Evolutionary conservation across 768 basidiomycete genomes (phyloP).

Genomic region (Termitomyces sp.): DNA sequence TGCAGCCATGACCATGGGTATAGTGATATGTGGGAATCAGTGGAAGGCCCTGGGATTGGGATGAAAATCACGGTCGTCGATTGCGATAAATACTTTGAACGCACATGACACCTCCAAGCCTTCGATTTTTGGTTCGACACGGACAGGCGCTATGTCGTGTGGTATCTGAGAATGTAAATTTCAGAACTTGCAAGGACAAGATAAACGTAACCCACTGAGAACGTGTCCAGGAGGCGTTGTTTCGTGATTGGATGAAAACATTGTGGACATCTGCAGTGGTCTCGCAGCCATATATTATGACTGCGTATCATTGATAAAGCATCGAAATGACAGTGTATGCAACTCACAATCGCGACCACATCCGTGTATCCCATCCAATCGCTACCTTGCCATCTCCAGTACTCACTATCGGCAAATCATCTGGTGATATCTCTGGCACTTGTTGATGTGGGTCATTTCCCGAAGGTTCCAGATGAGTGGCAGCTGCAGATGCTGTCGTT

Average conservation of each 20-base stretch:
- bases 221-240: slow-evolving; percentile 85
- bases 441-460: slow-evolving; percentile 13
- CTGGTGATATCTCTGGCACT: slow-evolving; percentile 23
- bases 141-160: slow-evolving; percentile 58
- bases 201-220: slow-evolving; percentile 47
- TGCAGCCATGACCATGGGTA: slow-evolving; percentile 89
- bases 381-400: slow-evolving; percentile 58
- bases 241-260: slow-evolving; percentile 89
- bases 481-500: slow-evolving; percentile 20
- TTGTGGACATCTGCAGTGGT: slow-evolving; percentile 84
- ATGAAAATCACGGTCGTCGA: neutral
- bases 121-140: slow-evolving; percentile 47
- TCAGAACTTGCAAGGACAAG: neutral
- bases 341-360: slow-evolving; percentile 76
- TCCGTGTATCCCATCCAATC: slow-evolving; percentile 67
- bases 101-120: slow-evolving; percentile 76
- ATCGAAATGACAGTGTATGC: neutral
- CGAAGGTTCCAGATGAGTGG: slow-evolving; percentile 11
- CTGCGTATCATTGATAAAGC: slow-evolving; percentile 32
- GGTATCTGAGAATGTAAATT: slow-evolving; percentile 54
- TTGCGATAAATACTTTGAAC: slow-evolving; percentile 18
- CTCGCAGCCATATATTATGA: slow-evolving; percentile 87
- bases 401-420: slow-evolving; percentile 48
- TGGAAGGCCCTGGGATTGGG: slow-evolving; percentile 43
- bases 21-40: slow-evolving; percentile 65